Conservation (phyloP, 2,329 filamentous ascomycete species). For the Trichoderma oligosporum region DNA sequence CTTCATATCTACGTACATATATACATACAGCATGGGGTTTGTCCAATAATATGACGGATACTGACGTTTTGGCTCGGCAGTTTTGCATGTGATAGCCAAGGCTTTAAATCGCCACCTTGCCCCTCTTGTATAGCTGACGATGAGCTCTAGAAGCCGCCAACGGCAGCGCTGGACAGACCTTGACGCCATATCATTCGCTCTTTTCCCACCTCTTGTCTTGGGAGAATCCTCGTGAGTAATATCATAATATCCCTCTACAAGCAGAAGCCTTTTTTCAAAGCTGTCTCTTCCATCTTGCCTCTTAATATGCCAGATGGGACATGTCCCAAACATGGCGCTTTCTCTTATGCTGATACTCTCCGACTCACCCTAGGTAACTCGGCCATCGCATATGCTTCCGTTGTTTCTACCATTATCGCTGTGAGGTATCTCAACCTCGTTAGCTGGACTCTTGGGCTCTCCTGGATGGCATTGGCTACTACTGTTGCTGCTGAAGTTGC, state of each 20-base stretch:
- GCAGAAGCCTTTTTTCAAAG: neutral
- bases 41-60: conserved; percentile 38
- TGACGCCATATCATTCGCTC: conserved; percentile 69
- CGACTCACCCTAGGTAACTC: conserved; percentile 50
- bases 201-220: conserved; percentile 67
- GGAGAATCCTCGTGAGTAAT: conserved; percentile 60
- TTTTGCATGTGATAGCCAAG: conserved; percentile 20
- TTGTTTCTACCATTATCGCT: conserved; percentile 58
- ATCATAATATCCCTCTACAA: neutral
- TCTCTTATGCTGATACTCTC: conserved; percentile 19
- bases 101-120: conserved; percentile 32
- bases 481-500: conserved; percentile 58
- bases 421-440: conserved; percentile 63
- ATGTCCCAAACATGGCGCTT: neutral
- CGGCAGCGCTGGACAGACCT: conserved; percentile 54
- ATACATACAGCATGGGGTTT: neutral
- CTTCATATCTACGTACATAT: conserved; percentile 10
- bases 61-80: conserved; percentile 32
- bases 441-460: conserved; percentile 62
- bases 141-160: conserved; percentile 51
- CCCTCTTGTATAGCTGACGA: conserved; percentile 55
- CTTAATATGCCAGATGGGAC: too few species aligned
- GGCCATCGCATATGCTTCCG: conserved; percentile 58
- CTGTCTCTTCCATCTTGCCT: neutral
- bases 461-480: conserved; percentile 58